Evolutionary conservation across 768 basidiomycete species (phyloP), one percentile per base, ranked within the genome.

Genomic region (Brasilioporus rufonigricans): DNA sequence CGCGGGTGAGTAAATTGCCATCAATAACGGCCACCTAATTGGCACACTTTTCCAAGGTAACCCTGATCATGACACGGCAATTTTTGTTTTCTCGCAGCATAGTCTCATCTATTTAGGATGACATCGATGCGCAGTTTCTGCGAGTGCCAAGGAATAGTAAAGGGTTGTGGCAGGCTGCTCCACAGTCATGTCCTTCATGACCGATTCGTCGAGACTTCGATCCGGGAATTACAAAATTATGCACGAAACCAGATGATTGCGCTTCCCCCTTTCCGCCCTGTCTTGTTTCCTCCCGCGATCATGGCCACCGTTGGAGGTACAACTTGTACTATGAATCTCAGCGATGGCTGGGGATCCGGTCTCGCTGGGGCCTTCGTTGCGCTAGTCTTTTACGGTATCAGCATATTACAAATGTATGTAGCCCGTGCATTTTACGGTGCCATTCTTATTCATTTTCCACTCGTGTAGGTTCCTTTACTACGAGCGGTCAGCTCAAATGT

Each of bases 401-500:
- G 65, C 47, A 61, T 65, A 61, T 41, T 63, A 21, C 63, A 66
- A 49, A 64, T 58, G 63, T 66, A 41, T 23, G 64, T 52, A 18
- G 23, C 24, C 14, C 11, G 11, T 32, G 24, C 33, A 10, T 45
- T 41, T 44, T 44, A 21, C 18, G 26, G 24, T 5, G 16, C n/a
- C 26, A 27, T 5, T 56, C 8, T 21, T 43, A 5, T 44, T 46
- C 38, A n/a, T 19, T 19, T 44, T 18, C n/a, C 40, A 31, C 35
- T 32, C 16, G 10, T 33, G 21, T 35, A 65, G 65, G n/a, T 64
- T 67, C 41, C 52, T 65, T 24, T 65, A 67, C 55, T 65, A 67
- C 21, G 65, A 64, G 26, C 56, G 33, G 59, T 65, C 27, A 35
- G 65, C n/a, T 32, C 21, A 31, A 43, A 21, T 24, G 2, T 16